These are phyloP conservation scores for Funneliformis geosporum DNA, from an alignment of 192 early-diverging fungal species.

Conservation along the genomic window DNA sequence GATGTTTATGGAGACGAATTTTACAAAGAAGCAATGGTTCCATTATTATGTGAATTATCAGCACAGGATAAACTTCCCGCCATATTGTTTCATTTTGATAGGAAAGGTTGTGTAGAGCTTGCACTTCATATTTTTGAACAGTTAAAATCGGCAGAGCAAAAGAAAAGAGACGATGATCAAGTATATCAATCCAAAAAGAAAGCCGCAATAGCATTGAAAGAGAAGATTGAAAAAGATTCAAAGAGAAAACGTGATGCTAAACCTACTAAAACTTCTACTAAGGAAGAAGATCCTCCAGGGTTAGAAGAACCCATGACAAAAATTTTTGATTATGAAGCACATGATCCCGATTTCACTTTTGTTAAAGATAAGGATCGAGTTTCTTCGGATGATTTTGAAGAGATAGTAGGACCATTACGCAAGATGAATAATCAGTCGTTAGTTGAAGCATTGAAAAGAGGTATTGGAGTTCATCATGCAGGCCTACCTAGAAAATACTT, in stretches of 20 bases:
- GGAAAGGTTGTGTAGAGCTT: slow-evolving; percentile 33
- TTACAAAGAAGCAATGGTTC: slow-evolving; percentile 8
- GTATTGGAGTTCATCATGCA: slow-evolving; percentile 48
- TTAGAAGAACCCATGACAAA: neutral
- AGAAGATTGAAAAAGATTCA: slow-evolving; percentile 22
- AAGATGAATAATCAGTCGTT: slow-evolving; percentile 1
- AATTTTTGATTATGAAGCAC: slow-evolving; percentile 40
- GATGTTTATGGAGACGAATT: slow-evolving; percentile 34
- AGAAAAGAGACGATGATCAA: slow-evolving; percentile 34
- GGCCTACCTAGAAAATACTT: slow-evolving; percentile 39
- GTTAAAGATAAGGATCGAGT: slow-evolving; percentile 21
- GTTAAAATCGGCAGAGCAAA: slow-evolving; percentile 31
- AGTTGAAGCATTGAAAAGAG: slow-evolving; percentile 40
- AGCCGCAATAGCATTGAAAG: slow-evolving; percentile 29
- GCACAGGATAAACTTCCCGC: slow-evolving; percentile 45
- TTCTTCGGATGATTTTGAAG: slow-evolving; percentile 27
- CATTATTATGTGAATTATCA: slow-evolving; percentile 35
- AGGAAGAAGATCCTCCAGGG: neutral
- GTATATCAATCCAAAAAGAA: slow-evolving; percentile 36
- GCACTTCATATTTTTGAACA: slow-evolving; percentile 31
- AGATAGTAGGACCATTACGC: neutral
- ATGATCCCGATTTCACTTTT: slow-evolving; percentile 41
- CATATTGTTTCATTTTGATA: slow-evolving; percentile 49
- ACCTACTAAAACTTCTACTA: neutral
- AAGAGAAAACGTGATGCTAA: slow-evolving; percentile 8